phyloP scores from a whole-genome alignment of 2,329 filamentous ascomycete species.

The Penicillium psychrosexuale region DNA sequence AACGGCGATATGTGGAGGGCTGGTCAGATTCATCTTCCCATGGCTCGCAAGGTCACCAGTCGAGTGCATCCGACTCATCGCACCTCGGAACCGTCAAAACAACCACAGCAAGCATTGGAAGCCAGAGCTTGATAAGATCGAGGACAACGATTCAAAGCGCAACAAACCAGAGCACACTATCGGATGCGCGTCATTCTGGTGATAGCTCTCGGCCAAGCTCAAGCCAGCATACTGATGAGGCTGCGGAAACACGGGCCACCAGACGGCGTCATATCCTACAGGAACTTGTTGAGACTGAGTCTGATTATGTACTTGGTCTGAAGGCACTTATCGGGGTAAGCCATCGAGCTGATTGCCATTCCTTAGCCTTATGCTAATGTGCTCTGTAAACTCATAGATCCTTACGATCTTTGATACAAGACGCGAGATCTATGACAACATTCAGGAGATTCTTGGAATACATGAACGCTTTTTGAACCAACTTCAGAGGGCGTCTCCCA shows the following conservation, averaged over 20 bases:
- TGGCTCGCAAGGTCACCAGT: slow-evolving; percentile 37
- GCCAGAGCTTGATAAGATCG: slow-evolving; percentile 65
- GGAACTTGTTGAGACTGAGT: slow-evolving; percentile 81
- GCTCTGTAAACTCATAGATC: slow-evolving; percentile 50
- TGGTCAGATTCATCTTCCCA: slow-evolving; percentile 33
- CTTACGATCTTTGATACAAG: slow-evolving; percentile 72
- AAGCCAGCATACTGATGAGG: slow-evolving; percentile 59
- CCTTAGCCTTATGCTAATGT: slow-evolving; percentile 28
- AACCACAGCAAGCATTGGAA: slow-evolving; percentile 72
- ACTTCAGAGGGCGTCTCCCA: slow-evolving; percentile 67
- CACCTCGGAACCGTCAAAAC: slow-evolving; percentile 80
- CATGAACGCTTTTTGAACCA: slow-evolving; percentile 79
- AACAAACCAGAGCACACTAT: slow-evolving; percentile 52
- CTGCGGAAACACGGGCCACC: slow-evolving; percentile 66
- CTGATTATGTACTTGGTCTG: slow-evolving; percentile 82
- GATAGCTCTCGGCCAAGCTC: slow-evolving; percentile 53
- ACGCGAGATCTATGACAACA: slow-evolving; percentile 72
- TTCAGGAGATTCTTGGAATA: slow-evolving; percentile 74
- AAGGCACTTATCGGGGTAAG: slow-evolving; percentile 81
- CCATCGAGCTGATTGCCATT: not conserved
- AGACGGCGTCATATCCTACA: slow-evolving; percentile 77
- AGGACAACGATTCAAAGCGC: slow-evolving; percentile 59
- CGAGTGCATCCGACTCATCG: slow-evolving; percentile 67
- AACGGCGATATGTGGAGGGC: slow-evolving; percentile 34
- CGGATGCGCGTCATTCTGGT: slow-evolving; percentile 62